These are phyloP conservation scores for Zymoseptoria crescenta DNA, from an alignment of 2,329 filamentous ascomycete species.

Conservation along the genomic window DNA sequence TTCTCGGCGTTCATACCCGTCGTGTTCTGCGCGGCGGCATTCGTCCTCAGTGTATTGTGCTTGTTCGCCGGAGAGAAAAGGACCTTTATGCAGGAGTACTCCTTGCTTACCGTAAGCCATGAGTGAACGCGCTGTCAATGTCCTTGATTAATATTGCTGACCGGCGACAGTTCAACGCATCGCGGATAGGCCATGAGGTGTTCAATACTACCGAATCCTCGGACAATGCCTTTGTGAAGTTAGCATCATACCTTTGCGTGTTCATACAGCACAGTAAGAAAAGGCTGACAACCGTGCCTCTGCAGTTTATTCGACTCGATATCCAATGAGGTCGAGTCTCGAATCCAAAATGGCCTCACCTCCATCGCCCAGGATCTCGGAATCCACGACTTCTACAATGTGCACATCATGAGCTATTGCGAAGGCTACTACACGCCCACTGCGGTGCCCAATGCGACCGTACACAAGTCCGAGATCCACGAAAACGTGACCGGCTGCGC, in stretches of 20 bases:
- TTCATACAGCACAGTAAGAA: not conserved
- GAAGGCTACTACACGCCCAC: slow-evolving; percentile 40
- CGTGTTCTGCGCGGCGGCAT: slow-evolving; percentile 43
- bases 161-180: slow-evolving; percentile 45
- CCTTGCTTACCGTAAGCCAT: slow-evolving; percentile 46
- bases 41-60: slow-evolving; percentile 51
- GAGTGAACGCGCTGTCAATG: not conserved
- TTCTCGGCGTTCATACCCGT: slow-evolving; percentile 18
- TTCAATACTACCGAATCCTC: slow-evolving; percentile 19
- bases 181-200: slow-evolving; percentile 40
- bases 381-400: slow-evolving; percentile 54
- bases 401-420: slow-evolving; percentile 55
- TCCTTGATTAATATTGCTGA: not conserved
- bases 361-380: slow-evolving; percentile 43
- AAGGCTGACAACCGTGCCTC: not conserved
- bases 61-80: slow-evolving; percentile 52
- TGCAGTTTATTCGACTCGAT: slow-evolving; percentile 24
- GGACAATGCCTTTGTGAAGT: slow-evolving; percentile 2
- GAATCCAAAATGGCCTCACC: slow-evolving; percentile 36
- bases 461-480: slow-evolving; percentile 32
- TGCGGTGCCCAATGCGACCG: slow-evolving; percentile 37
- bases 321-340: slow-evolving; percentile 30
- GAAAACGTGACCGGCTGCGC: slow-evolving; percentile 51
- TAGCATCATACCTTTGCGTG: slow-evolving; percentile 10
- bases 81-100: slow-evolving; percentile 49